phyloP scores from a whole-genome alignment of 2,329 filamentous ascomycete species.

The Fusarium nanum region DNA sequence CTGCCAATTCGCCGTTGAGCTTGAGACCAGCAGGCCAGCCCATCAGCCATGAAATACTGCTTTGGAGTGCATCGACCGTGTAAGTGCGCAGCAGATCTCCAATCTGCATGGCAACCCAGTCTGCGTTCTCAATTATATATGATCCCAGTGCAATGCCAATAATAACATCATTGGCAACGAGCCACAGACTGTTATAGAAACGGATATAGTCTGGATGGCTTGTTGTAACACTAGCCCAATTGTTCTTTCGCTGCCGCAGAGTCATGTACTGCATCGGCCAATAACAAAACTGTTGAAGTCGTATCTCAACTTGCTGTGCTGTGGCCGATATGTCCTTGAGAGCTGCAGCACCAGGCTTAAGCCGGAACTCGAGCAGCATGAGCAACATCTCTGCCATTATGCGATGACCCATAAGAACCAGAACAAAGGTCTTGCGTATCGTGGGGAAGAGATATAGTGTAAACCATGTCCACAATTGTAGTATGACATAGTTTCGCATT shows the following conservation, averaged over 20 bases:
- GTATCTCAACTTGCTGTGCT: slow-evolving; percentile 96
- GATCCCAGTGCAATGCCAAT: slow-evolving; percentile 96
- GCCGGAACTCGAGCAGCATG: slow-evolving; percentile 84
- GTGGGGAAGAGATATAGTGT: slow-evolving; percentile 83
- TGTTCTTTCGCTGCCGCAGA: slow-evolving; percentile 85
- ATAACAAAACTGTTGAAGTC: slow-evolving; percentile 97
- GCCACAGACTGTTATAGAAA: slow-evolving; percentile 98
- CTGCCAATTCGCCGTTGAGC: slow-evolving; percentile 90
- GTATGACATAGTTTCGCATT: slow-evolving; percentile 78
- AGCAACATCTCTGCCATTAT: slow-evolving; percentile 83
- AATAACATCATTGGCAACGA: slow-evolving; percentile 98
- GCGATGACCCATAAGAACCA: slow-evolving; percentile 82
- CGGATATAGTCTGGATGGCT: slow-evolving; percentile 98
- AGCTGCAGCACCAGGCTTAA: slow-evolving; percentile 80
- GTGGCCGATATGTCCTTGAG: slow-evolving; percentile 96
- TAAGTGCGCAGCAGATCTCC: slow-evolving; percentile 81
- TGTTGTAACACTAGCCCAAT: slow-evolving; percentile 95
- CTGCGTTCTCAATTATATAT: slow-evolving; percentile 95
- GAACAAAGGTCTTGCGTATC: slow-evolving; percentile 77
- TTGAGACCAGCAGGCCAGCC: slow-evolving; percentile 95
- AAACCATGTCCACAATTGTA: slow-evolving; percentile 76
- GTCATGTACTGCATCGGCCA: slow-evolving; percentile 98
- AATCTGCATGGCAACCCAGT: slow-evolving; percentile 84
- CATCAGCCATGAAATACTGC: slow-evolving; percentile 95
- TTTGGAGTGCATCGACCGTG: slow-evolving; percentile 87